Conservation (phyloP, 129 eudicot species). For the Gnaphalium uliginosum region DNA sequence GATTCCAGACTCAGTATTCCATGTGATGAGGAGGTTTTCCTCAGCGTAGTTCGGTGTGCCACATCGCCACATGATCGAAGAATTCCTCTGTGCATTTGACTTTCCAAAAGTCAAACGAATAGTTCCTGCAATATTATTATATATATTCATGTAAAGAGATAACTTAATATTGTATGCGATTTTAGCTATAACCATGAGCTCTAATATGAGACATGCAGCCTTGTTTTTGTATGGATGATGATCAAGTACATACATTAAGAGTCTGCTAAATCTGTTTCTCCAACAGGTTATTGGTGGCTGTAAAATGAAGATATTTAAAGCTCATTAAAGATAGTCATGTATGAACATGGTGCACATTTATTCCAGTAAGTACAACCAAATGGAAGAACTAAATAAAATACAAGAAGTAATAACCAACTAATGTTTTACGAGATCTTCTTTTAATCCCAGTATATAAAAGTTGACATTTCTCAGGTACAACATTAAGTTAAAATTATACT, state of each 20-base stretch:
- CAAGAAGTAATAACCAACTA: slow-evolving; percentile 10
- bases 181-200: slow-evolving; percentile 23
- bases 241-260: background rate
- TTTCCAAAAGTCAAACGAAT: slow-evolving; percentile 9
- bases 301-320: slow-evolving; percentile 4
- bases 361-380: slow-evolving; percentile 12
- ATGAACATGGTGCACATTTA: background rate
- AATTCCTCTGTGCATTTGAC: slow-evolving; percentile 50
- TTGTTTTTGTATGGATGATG: slow-evolving; percentile 26
- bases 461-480: background rate
- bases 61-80: slow-evolving; percentile 42
- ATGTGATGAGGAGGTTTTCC: slow-evolving; percentile 50
- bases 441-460: background rate
- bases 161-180: slow-evolving; percentile 38
- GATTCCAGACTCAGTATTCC: slow-evolving; percentile 51
- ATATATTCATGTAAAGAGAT: slow-evolving; percentile 41
- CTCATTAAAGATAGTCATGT: slow-evolving; percentile 18
- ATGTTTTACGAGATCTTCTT: background rate
- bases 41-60: slow-evolving; percentile 48
- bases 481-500: background rate
- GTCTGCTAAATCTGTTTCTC: slow-evolving; percentile 13
- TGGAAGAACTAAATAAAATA: slow-evolving; percentile 4
- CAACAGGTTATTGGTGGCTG: slow-evolving; percentile 3
- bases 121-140: slow-evolving; percentile 28
- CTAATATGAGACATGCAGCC: slow-evolving; percentile 27